phyloP scores from a whole-genome alignment of 2,329 filamentous ascomycete genomes.

The Arachnomyces sp. region DNA sequence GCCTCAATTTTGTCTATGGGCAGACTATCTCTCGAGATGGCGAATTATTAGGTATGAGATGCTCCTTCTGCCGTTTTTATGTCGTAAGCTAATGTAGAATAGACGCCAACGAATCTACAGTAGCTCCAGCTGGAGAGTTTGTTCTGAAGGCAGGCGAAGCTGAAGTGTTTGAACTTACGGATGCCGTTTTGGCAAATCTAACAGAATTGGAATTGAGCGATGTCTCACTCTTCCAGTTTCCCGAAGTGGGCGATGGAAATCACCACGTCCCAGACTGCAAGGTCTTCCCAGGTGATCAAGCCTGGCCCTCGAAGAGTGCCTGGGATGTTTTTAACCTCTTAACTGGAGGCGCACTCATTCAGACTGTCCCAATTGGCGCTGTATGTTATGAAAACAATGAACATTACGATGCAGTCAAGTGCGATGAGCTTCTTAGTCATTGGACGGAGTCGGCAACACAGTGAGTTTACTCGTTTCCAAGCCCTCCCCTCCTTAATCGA shows the following conservation, averaged over 20 bases:
- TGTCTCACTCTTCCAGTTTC: conserved; percentile 29
- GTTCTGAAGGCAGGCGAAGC: not conserved
- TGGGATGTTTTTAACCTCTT: conserved; percentile 29
- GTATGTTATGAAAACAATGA: conserved; percentile 27
- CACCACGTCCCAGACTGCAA: conserved; percentile 36
- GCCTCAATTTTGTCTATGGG: not conserved
- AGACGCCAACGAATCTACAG: not conserved
- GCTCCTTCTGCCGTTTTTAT: not conserved
- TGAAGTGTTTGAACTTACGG: conserved; percentile 28
- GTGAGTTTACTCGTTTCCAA: not conserved
- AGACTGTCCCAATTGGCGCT: conserved; percentile 26
- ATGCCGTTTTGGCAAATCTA: conserved; percentile 26
- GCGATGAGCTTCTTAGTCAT: conserved; percentile 22
- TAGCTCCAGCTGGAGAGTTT: not conserved
- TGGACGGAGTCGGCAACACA: conserved; percentile 18
- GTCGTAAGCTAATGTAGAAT: not conserved
- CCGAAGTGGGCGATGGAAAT: conserved; percentile 11
- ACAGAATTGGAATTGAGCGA: conserved; percentile 22
- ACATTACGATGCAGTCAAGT: conserved; percentile 24
- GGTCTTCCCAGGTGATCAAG: conserved; percentile 14
- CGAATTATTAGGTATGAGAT: not conserved
- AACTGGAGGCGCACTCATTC: conserved; percentile 25
- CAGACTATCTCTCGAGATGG: conserved; percentile 2
- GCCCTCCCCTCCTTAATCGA: not conserved
- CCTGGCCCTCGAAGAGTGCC: conserved; percentile 13